Conservation (phyloP, 495 filamentous ascomycete genomes). For the Rhypophila decipiens region DNA sequence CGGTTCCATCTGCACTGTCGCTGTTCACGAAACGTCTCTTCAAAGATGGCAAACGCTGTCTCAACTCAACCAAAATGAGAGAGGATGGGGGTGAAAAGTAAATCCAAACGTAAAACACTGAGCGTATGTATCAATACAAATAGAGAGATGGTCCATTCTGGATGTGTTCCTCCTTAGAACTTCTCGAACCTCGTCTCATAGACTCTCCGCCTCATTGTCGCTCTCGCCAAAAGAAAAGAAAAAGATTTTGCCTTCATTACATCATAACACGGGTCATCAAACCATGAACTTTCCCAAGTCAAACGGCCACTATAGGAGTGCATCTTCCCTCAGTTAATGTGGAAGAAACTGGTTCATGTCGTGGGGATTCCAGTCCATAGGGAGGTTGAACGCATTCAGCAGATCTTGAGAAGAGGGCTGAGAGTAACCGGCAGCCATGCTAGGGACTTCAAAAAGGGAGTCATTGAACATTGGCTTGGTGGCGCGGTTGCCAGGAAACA, state of each 20-base stretch:
- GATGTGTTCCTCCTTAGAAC: background rate
- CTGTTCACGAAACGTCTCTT: too few relatives aligned
- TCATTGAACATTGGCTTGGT: conserved; percentile 27
- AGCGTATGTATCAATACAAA: conserved; percentile 14
- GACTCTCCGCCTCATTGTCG: too few relatives aligned
- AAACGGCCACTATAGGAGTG: background rate
- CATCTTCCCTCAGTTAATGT: conserved; percentile 10
- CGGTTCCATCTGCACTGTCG: too few relatives aligned
- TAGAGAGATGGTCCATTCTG: conserved; percentile 8
- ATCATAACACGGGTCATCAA: conserved; percentile 17
- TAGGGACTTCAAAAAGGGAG: conserved; percentile 33
- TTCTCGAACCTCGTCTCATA: background rate
- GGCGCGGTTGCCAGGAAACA: conserved; percentile 21
- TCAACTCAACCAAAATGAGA: conserved; percentile 9
- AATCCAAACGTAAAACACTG: conserved; percentile 11
- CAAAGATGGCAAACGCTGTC: too few relatives aligned
- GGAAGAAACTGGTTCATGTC: conserved; percentile 26
- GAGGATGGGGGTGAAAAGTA: conserved; percentile 7
- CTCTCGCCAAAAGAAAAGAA: conserved; percentile 1
- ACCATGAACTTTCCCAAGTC: background rate
- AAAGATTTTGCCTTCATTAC: conserved; percentile 13
- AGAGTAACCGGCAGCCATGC: conserved; percentile 30
- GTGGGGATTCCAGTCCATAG: conserved; percentile 36
- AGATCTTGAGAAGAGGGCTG: conserved; percentile 38
- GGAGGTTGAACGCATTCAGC: conserved; percentile 24